Conservation (phyloP, 1,284 basidiomycete genomes). For the Albatrellus sp. region DNA sequence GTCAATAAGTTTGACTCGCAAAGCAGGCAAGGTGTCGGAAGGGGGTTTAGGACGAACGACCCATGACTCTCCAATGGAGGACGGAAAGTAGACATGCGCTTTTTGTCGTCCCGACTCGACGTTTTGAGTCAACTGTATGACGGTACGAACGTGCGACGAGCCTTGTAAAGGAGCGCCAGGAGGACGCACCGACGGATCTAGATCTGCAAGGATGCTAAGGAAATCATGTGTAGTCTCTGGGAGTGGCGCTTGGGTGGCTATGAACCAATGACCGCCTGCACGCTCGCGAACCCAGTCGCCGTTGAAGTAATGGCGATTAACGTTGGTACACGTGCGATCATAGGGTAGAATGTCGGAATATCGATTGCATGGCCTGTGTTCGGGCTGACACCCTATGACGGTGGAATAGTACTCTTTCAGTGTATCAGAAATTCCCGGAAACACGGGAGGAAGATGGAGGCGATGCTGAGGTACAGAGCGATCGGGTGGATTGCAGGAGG, state of each 20-base stretch:
- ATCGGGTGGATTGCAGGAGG: conserved; percentile 20
- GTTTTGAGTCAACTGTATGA: conserved; percentile 69
- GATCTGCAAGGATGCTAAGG: conserved; percentile 42
- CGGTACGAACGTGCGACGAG: conserved; percentile 40
- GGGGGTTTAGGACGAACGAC: conserved; percentile 32
- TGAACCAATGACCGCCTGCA: conserved; percentile 66
- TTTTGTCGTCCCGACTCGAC: conserved; percentile 56
- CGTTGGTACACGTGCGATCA: conserved; percentile 61
- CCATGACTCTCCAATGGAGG: conserved; percentile 38
- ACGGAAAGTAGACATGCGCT: conserved; percentile 67
- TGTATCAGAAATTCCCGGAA: no score
- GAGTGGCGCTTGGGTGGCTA: conserved; percentile 73
- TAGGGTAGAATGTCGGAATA: conserved; percentile 67
- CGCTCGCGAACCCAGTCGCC: conserved; percentile 74
- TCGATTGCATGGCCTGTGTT: conserved; percentile 45
- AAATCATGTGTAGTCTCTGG: conserved; percentile 60
- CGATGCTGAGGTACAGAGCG: conserved; percentile 14
- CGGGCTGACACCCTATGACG: conserved; percentile 28
- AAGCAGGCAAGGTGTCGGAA: conserved; percentile 24
- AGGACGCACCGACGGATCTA: conserved; percentile 10
- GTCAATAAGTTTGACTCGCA: conserved; percentile 43
- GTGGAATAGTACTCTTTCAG: conserved; percentile 54
- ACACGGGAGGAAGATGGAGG: conserved; percentile 14
- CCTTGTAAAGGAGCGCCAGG: conserved; percentile 1
- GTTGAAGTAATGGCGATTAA: conserved; percentile 58